These are phyloP conservation scores for Mucuna pruriens DNA, from an alignment of 306 rosid species.

Conservation along the genomic window DNA sequence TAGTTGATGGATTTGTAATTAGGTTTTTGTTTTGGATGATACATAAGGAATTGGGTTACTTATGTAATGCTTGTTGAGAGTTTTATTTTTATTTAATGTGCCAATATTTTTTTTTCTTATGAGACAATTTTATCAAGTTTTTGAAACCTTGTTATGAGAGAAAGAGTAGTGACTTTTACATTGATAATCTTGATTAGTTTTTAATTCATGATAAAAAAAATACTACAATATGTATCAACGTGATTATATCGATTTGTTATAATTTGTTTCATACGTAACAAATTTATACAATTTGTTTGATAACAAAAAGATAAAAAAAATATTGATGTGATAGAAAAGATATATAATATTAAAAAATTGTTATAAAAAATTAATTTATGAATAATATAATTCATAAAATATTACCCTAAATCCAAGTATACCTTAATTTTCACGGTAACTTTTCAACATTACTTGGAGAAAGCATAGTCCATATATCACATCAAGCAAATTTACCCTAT, in stretches of 20 bases:
- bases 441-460: background rate
- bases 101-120: background rate
- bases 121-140: background rate
- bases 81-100: background rate
- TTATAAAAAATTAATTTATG: background rate
- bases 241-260: background rate
- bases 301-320: background rate
- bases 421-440: background rate
- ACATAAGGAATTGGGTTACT: background rate
- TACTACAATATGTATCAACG: background rate
- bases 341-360: background rate
- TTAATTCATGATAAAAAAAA: background rate
- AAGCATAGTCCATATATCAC: slow-evolving; percentile 16
- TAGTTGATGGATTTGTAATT: background rate
- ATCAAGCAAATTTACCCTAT: background rate
- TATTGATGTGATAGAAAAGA: background rate
- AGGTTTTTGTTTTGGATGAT: background rate
- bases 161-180: background rate
- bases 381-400: background rate
- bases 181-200: background rate
- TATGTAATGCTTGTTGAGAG: background rate
- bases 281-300: background rate
- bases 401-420: background rate
- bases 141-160: background rate
- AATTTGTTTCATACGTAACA: background rate